These are phyloP conservation scores for Fragaria ananassa DNA, from an alignment of 306 rosid species.

Conservation along the genomic window DNA sequence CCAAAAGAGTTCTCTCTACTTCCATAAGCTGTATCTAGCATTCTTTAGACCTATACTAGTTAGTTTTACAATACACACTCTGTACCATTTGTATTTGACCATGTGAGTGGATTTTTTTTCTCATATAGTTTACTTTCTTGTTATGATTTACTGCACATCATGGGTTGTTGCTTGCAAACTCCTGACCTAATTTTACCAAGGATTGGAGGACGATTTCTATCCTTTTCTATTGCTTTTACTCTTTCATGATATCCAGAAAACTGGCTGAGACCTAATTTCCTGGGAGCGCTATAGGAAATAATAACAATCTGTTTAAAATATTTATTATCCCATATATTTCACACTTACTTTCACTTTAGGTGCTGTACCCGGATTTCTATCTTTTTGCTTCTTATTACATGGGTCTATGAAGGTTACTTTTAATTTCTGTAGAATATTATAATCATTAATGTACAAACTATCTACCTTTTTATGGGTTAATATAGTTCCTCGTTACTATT, in stretches of 20 bases:
- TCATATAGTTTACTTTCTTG: neutral
- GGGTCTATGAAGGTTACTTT: neutral
- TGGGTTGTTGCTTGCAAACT: neutral
- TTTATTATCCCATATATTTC: neutral
- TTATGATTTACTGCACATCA: slow-evolving; percentile 5
- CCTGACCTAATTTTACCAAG: neutral
- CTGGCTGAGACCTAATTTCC: neutral
- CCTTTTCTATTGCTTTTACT: neutral
- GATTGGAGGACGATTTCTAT: slow-evolving; percentile 12
- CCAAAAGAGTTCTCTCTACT: slow-evolving; percentile 18
- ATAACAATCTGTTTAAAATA: neutral
- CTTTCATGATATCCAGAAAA: neutral
- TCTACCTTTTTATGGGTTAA: neutral
- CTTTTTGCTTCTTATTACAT: neutral
- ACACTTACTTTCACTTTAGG: neutral
- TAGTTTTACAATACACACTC: slow-evolving; percentile 21
- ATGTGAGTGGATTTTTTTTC: slow-evolving; percentile 16
- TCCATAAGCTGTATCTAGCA: slow-evolving; percentile 35
- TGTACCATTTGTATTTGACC: slow-evolving; percentile 28
- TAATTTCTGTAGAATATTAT: neutral
- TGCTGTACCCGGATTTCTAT: neutral
- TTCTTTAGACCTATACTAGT: slow-evolving; percentile 25
- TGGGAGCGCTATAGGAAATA: neutral
- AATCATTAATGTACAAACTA: neutral
- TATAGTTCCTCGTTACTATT: neutral